phyloP scores from a whole-genome alignment of 345 rosid species.

The Heritiera fomes region DNA sequence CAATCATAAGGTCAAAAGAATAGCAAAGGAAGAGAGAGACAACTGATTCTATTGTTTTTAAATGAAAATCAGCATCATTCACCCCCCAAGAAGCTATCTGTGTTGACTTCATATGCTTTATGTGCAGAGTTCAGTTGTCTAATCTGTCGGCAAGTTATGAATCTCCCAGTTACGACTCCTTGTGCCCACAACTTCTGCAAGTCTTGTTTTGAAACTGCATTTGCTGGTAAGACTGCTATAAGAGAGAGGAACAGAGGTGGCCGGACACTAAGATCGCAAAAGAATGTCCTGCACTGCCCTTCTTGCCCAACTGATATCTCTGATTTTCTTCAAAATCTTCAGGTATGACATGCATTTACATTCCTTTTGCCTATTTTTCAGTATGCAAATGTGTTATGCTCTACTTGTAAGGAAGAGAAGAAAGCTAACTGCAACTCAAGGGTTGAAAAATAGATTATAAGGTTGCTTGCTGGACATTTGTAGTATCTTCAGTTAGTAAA shows the following conservation, averaged over 20 bases:
- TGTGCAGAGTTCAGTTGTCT: conserved; percentile 52
- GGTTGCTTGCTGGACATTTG: background rate
- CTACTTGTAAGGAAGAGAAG: background rate
- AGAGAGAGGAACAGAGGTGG: conserved; percentile 50
- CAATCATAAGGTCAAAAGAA: no score
- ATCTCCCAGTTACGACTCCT: conserved; percentile 55
- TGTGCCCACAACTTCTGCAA: conserved; percentile 70
- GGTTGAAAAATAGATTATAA: background rate
- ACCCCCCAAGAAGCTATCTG: background rate
- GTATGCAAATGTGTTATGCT: background rate
- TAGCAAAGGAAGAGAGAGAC: background rate
- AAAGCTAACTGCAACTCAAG: background rate
- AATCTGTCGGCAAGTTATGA: conserved; percentile 53
- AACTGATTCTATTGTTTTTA: background rate
- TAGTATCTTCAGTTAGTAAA: background rate
- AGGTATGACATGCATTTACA: conserved; percentile 27
- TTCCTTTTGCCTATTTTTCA: background rate
- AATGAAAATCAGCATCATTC: background rate
- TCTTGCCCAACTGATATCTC: conserved; percentile 32
- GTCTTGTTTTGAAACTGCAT: conserved; percentile 50
- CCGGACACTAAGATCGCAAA: conserved; percentile 48
- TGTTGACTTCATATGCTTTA: background rate
- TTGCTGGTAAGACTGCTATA: conserved; percentile 42
- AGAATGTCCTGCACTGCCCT: conserved; percentile 53
- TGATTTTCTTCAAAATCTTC: conserved; percentile 48